Base-by-base conservation (phyloP, 805 yeast species). In the Wickerhamiella allomyrinae region DNA sequence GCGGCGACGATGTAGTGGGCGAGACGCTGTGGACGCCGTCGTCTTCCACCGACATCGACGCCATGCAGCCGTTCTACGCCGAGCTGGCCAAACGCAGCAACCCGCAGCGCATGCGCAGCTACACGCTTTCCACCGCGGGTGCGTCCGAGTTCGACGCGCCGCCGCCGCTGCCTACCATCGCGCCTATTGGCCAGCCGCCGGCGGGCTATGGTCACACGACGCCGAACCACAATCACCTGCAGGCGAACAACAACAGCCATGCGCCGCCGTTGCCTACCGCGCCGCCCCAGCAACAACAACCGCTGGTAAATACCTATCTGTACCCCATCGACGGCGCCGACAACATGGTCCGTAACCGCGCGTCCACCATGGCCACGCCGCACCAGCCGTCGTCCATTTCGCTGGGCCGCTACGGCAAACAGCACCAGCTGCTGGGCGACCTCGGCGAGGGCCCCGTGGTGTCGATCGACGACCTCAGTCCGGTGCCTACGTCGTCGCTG, bases 401-500 rank as follows among this genome's bases (percentile, higher is more conserved):
- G 17, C 43, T 50, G 5, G 51, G 46, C 29, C 17, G 43, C 11
- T 42, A 46, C 37, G 46, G 49, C 31, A 41, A 46, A 40, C 38
- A 46, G 40, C 46, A 39, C 41, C 47, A 41, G 39, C 42, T 44
- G 17, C 42, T 33, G 25, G 20, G 15, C 23, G 36, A 33, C 10
- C 23, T 33, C 13, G 22, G 20, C 9, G 42, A 39, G n/a, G 42
- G 36, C 17, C 27, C 35, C 7, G 22, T 20, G 7, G 44, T 40
- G 13, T 29, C 41, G 9, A 37, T 41, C 29, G 54, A 49, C 39
- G 56, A 52, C 38, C 39, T 44, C 20, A 41, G 48, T 25, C 44
- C 48, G 7, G 42, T 44, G 20, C 56, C 57, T 11, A 51, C 57
- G 1, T 74, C 79, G 50, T 76, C 84, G 10, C 66, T 89, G 36